Evolutionary conservation across 2,329 filamentous ascomycete genomes (phyloP), one percentile per base, ranked within the genome.

Genomic region (Colletotrichum abscissum): DNA sequence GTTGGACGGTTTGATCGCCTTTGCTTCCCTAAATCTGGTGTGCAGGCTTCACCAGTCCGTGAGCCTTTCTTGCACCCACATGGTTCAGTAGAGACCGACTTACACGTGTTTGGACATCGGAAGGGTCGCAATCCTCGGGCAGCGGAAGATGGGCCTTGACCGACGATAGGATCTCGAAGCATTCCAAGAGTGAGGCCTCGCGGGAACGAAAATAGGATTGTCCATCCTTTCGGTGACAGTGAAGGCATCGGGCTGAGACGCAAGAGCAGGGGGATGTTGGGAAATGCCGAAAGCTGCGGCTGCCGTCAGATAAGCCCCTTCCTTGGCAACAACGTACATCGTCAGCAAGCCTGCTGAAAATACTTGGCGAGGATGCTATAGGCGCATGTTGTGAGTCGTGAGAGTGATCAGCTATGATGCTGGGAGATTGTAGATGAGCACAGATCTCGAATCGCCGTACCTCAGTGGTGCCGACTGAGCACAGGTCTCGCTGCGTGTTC

Each of bases 221-320:
- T 58, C 66, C 49, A 57, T 35, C 28, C 56, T 11, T 65, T 63
- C 30, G 52, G 42, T 11, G 22, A 42, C n/a, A 24, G 46, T 56
- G 24, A 67, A 49, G 58, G 54, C 42, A 24, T 73, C 55, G 55
- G 65, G 70, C 58, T 64, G 66, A 59, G 70, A 60, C 63, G 66
- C 69, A 69, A 58, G 65, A 59, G 24, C 33, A 46, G 35, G 30
- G 38, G 46, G 24, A 58, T 7, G 11, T 73, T 11, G 16, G 56
- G 60, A 57, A 65, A 58, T 73, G 70, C 70, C 70, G 70, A 70
- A 60, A 68, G 42, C 59, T 73, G 66, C 70, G 66, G 70, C 59
- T 72, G 46, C 38, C 52, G 64, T 72, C 57, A 72, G 64, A 72
- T 58, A 72, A 59, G 69, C 64, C 69, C 57, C 38, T 63, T 68